phyloP scores from a whole-genome alignment of 495 filamentous ascomycete species.

The Hypoxylon intermedium region DNA sequence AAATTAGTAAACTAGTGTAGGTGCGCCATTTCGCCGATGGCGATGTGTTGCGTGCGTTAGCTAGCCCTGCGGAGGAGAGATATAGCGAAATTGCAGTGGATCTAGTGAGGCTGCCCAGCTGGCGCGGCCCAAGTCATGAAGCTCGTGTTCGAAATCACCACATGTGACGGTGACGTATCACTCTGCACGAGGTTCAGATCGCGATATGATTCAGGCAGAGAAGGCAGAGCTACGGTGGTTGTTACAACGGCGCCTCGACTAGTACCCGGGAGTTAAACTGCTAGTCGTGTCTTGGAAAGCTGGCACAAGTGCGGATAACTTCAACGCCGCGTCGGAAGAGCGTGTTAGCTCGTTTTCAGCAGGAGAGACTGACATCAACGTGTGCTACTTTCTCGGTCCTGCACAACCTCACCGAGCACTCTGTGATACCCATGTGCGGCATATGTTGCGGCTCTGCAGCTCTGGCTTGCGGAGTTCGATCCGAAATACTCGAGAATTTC shows the following conservation, averaged over 20 bases:
- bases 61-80: conserved; percentile 22
- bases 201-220: conserved; percentile 2
- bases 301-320: neutral
- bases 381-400: conserved; percentile 11
- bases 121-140: conserved; percentile 4
- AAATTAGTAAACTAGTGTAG: too few relatives aligned
- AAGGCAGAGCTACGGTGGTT: conserved; percentile 3
- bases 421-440: neutral
- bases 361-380: conserved; percentile 5
- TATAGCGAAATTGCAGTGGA: conserved; percentile 33
- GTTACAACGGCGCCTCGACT: neutral
- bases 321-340: neutral
- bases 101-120: conserved; percentile 19
- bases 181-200: conserved; percentile 12
- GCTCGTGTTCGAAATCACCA: conserved; percentile 19
- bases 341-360: neutral
- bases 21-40: conserved; percentile 4
- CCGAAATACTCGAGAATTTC: neutral
- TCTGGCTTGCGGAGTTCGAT: conserved; percentile 3
- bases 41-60: neutral
- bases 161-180: conserved; percentile 7
- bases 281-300: conserved; percentile 12
- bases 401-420: conserved; percentile 1
- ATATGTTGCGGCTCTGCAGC: conserved; percentile 9
- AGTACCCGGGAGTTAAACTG: neutral